Evolutionary conservation across 2,329 filamentous ascomycete species (phyloP).

Genomic region (Arthrobotrys musiformis): DNA sequence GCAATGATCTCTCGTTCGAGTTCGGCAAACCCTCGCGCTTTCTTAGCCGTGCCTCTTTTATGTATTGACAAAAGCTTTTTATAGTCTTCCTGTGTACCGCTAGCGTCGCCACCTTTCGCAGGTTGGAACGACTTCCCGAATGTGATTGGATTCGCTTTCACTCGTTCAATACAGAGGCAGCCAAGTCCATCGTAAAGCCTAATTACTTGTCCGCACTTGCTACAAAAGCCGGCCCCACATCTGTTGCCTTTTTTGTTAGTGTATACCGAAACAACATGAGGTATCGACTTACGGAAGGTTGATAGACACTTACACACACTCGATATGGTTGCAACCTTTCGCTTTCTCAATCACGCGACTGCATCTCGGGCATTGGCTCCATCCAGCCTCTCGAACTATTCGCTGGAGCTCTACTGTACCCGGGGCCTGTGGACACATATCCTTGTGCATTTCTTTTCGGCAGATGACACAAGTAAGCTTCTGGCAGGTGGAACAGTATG

Average conservation of each 20-base stretch:
- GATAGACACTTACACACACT: conserved; percentile 14
- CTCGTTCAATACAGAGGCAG: neutral
- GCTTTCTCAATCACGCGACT: conserved; percentile 6
- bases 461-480: conserved; percentile 32
- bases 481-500: conserved; percentile 12
- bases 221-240: conserved; percentile 15
- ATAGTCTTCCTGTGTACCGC: neutral
- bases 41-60: neutral
- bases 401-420: neutral
- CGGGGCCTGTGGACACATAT: conserved; percentile 16
- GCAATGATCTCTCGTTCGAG: neutral
- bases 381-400: neutral
- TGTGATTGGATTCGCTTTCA: neutral
- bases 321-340: conserved; percentile 25
- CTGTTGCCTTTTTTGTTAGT: neutral
- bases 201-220: neutral
- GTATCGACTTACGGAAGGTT: neutral
- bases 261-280: too few species aligned
- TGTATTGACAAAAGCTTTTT: neutral
- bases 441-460: conserved; percentile 26
- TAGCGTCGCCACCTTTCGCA: neutral
- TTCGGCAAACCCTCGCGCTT: neutral
- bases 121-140: neutral
- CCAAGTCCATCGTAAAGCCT: neutral
- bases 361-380: conserved; percentile 28